A percentile compares a stretch with the other conserved stretches of the same genome.
Conservation (phyloP, 768 basidiomycete genomes). For the Amanita exitialis region DNA sequence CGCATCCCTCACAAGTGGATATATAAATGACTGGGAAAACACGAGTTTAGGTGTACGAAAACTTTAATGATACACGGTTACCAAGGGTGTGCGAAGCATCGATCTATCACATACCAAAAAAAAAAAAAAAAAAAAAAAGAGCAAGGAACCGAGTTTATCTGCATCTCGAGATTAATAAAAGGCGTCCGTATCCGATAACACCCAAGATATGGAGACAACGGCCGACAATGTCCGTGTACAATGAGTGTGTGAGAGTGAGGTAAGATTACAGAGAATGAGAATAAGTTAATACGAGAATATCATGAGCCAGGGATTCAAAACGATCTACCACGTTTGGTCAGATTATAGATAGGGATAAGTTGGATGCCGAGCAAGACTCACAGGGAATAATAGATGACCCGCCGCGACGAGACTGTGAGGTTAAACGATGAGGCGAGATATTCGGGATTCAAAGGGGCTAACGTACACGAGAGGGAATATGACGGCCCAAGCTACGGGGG, state of each 20-base stretch:
- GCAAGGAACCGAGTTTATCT: too few species aligned
- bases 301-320: slow-evolving; percentile 85
- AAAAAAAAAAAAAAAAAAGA: too few species aligned
- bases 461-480: slow-evolving; percentile 65
- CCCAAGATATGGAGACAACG: neutral
- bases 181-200: neutral
- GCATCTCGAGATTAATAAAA: neutral
- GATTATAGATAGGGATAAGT: neutral
- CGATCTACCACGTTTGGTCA: slow-evolving; percentile 35
- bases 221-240: neutral
- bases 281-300: slow-evolving; percentile 52
- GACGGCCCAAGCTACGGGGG: slow-evolving; percentile 58
- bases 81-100: too few species aligned
- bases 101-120: neutral
- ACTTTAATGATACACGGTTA: too few species aligned
- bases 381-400: slow-evolving; percentile 68
- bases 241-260: neutral
- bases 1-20: too few species aligned
- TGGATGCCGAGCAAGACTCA: slow-evolving; percentile 22
- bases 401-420: slow-evolving; percentile 43
- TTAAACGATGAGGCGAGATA: slow-evolving; percentile 4
- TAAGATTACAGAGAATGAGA: neutral
- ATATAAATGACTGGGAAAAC: too few species aligned
- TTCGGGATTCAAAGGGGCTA: neutral
- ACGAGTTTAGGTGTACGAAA: too few species aligned